Percentiles rank a stretch among this genome's conserved stretches.
Conservation (phyloP, 2,329 filamentous ascomycete species). For the Hymenoscyphus linearis region DNA sequence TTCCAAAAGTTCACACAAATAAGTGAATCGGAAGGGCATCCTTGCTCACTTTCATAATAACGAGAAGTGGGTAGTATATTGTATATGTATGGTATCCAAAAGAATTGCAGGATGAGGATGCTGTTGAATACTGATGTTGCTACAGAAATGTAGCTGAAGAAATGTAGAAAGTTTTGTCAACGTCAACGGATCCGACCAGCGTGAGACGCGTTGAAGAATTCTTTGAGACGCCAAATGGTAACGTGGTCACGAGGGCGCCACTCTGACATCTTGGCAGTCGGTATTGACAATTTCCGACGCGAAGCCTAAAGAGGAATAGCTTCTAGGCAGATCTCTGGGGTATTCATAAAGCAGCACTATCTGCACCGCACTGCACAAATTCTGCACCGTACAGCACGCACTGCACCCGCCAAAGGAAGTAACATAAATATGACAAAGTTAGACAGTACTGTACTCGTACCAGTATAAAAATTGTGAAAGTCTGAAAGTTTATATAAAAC, state of each 20-base stretch:
- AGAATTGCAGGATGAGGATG: neutral
- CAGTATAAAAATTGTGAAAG: neutral
- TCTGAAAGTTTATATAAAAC: neutral
- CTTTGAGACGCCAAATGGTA: neutral
- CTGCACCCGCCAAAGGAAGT: too few species aligned
- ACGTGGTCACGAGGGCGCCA: neutral
- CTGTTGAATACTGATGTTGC: neutral
- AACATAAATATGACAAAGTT: neutral
- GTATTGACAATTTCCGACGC: neutral
- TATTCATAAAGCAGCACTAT: neutral
- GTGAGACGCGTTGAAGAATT: neutral
- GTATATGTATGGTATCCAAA: neutral
- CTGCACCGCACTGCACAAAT: too few species aligned
- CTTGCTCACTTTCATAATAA: neutral
- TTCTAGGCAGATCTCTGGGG: neutral
- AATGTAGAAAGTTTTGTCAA: neutral
- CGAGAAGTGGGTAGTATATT: neutral
- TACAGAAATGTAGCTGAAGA: too few species aligned
- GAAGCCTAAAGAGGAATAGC: neutral
- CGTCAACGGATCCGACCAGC: neutral
- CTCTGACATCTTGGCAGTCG: neutral
- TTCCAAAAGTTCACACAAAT: conserved; percentile 70
- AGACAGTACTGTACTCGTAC: too few species aligned
- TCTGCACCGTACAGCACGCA: too few species aligned
- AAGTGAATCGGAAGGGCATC: conserved; percentile 56